phyloP scores from a whole-genome alignment of 306 rosid species.

The Castanospermum australe region DNA sequence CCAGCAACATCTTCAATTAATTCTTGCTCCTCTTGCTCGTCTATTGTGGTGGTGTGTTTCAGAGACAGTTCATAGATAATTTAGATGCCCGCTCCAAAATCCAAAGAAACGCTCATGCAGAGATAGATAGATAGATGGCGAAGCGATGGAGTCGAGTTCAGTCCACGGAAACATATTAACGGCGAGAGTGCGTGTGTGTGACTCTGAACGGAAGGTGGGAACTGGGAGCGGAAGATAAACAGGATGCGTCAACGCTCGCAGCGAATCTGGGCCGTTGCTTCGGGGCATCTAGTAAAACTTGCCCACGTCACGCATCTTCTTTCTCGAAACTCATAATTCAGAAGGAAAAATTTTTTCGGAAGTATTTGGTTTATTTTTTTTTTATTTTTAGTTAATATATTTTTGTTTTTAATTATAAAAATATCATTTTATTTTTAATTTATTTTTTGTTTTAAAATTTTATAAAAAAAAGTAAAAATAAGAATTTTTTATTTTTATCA shows the following conservation, averaged over 20 bases:
- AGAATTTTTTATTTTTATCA: too few relatives aligned
- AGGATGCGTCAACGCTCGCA: constrained; percentile 21
- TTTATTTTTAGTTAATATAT: too few relatives aligned
- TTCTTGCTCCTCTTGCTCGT: neutral
- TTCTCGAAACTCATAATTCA: neutral
- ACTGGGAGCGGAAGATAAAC: constrained; percentile 31
- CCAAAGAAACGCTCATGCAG: neutral
- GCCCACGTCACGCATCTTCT: constrained; percentile 23
- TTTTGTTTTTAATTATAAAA: neutral
- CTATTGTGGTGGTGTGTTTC: neutral
- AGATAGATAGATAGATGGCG: neutral
- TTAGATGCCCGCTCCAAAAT: too few relatives aligned
- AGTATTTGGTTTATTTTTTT: too few relatives aligned
- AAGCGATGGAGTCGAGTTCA: neutral
- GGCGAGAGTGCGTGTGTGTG: neutral
- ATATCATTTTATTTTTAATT: too few relatives aligned
- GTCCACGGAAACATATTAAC: neutral
- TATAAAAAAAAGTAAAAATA: too few relatives aligned
- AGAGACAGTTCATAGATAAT: neutral
- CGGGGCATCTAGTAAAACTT: constrained; percentile 22
- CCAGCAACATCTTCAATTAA: constrained; percentile 56
- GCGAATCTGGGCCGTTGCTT: constrained; percentile 53
- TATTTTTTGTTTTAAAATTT: too few relatives aligned
- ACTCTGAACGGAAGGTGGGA: constrained; percentile 24
- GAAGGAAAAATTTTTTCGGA: too few relatives aligned